Evolutionary conservation across 1,284 basidiomycete species (phyloP), one percentile per base, ranked within the genome.

Genomic region (Naganishia albida): DNA sequence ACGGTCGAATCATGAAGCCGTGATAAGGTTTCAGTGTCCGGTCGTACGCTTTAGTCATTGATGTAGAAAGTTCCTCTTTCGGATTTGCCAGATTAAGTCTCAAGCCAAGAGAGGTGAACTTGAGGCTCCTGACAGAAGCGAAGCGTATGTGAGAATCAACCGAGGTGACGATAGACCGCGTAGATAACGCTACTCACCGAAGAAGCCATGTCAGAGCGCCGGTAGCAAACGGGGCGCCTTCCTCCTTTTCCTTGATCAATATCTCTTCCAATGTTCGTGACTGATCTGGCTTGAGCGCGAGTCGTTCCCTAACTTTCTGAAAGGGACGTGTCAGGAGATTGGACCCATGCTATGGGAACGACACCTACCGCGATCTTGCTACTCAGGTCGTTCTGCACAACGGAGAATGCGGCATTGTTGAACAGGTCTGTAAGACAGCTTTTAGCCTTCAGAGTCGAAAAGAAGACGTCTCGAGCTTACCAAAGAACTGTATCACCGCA

Each of bases 41-140:
- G 46, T 88, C 88, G 80, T 99, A 99, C 0, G 89, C 86, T 63
- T 87, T 87, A 39, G 82, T 87, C 80, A 99, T 99, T 48, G 89
- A 89, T 2, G 73, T 80, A 4, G 85, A 76, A 23, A 99, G 85
- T 76, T 96, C 91, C 70, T 88, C 84, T 7, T 75, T 77, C 60
- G 84, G 80, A 80, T 95, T 85, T 8, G 81, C 81, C 70, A 92
- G 86, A 1, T 88, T 86, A 66, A 84, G 81, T 67, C 89, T 84
- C 57, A 99, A 85, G 0, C 90, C 91, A 68, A 88, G 83, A 75
- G 90, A 87, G 26, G 95, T 99, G 81, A 99, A 99, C 51, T 88
- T 85, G 64, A 96, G 85, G 2, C 93, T 95, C 39, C 91, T 86
- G 65, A 8, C 26, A n/a, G 1, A n/a, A 39, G 18, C 30, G 26